These are phyloP conservation scores for Peltaster fructicola DNA, from an alignment of 2,329 filamentous ascomycete genomes.

Conservation along the genomic window DNA sequence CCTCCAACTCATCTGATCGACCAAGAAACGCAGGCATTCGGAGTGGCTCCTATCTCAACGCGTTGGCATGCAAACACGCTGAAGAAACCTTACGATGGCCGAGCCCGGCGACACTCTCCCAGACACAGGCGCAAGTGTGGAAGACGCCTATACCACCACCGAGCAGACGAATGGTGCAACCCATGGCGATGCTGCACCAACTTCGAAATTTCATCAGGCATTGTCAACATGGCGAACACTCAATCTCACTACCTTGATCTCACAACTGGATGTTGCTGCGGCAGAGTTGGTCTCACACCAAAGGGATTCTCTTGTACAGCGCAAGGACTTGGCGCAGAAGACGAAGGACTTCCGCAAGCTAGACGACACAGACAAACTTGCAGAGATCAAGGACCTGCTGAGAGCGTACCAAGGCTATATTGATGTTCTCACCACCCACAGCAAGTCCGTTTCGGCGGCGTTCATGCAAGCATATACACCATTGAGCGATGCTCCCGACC, in stretches of 20 bases:
- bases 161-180: not conserved
- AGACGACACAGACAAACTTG: slow-evolving; percentile 71
- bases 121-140: not conserved
- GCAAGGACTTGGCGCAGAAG: slow-evolving; percentile 96
- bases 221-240: slow-evolving; percentile 93
- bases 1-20: too few species aligned
- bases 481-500: slow-evolving; percentile 87
- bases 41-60: too few species aligned
- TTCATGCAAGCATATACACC: slow-evolving; percentile 89
- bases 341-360: slow-evolving; percentile 95
- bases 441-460: slow-evolving; percentile 80
- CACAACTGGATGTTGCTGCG: slow-evolving; percentile 78
- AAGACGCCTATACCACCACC: not conserved
- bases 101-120: not conserved
- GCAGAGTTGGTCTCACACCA: slow-evolving; percentile 89
- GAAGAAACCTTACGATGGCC: not conserved
- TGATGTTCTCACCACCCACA: slow-evolving; percentile 87
- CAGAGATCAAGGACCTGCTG: slow-evolving; percentile 73
- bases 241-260: slow-evolving; percentile 67
- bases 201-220: slow-evolving; percentile 73
- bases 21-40: too few species aligned
- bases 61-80: too few species aligned
- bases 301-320: slow-evolving; percentile 82
- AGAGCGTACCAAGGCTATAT: slow-evolving; percentile 93
- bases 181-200: too few species aligned